phyloP scores from a whole-genome alignment of 305 asterid species.

The Ajuga reptans region DNA sequence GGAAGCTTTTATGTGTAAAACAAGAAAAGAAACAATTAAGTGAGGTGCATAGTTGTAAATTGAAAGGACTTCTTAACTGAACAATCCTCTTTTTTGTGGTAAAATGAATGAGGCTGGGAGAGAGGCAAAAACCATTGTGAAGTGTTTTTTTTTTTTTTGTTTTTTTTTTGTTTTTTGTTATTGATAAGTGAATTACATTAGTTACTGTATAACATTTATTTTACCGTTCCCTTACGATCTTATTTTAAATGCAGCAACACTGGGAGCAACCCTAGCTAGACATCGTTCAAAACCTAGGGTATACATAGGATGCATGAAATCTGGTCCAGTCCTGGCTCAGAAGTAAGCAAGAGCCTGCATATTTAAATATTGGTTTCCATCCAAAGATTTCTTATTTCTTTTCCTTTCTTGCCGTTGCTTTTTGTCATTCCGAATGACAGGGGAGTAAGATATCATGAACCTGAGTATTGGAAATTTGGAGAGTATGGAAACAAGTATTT shows the following conservation, averaged over 20 bases:
- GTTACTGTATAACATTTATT: neutral
- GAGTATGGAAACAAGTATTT: constrained; percentile 90
- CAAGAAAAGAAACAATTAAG: too few relatives aligned
- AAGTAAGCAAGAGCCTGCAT: constrained; percentile 51
- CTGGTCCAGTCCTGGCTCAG: constrained; percentile 89
- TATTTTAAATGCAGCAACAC: constrained; percentile 47
- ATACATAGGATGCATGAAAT: constrained; percentile 93
- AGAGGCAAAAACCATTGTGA: neutral
- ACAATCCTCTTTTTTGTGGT: neutral
- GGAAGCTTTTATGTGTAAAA: neutral
- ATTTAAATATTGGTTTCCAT: too few relatives aligned
- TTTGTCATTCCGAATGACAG: constrained; percentile 30
- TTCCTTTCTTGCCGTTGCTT: neutral
- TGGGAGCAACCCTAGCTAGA: constrained; percentile 75
- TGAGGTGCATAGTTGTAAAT: too few relatives aligned
- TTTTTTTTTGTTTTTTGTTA: too few relatives aligned
- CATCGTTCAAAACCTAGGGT: constrained; percentile 76
- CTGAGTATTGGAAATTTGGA: constrained; percentile 94
- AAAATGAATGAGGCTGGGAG: neutral
- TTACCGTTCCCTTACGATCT: neutral
- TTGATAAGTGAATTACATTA: too few relatives aligned
- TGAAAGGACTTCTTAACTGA: too few relatives aligned
- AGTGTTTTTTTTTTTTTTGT: too few relatives aligned
- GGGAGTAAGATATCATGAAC: constrained; percentile 92
- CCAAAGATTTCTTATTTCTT: too few relatives aligned